Base-by-base conservation (phyloP, 768 basidiomycete species). In the Termitomyces bulborhizus region DNA sequence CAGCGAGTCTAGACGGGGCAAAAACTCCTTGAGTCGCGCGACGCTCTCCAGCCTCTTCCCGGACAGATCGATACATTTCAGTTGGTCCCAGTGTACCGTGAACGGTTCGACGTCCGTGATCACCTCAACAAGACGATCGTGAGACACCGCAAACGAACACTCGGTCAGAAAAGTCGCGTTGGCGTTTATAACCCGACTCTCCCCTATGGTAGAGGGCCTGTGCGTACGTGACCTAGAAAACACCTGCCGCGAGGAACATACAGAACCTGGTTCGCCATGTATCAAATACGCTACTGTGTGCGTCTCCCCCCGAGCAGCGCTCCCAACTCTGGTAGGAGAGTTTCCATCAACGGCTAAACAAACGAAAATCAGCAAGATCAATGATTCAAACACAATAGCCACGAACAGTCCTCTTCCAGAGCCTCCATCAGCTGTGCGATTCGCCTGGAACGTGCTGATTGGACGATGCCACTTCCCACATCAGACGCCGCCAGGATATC, bases 81-180 rank as follows among this genome's bases (percentile, higher is more conserved):
- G 71, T 40, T 80, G 76, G 63, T 98, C 95, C 97, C 97, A 99
- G 66, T 91, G 79, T 24, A 95, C 93, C 65, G 94, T 92, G 69
- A 90, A 97, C 18, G 95, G 93, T 65, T 94, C 88, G 12, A 94
- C 84, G 63, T 98, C 94, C 42, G 95, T 98, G 65, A 99, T 92
- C 63, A 91, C 85, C 68, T 90, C 83, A 1, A 98, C 88, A 5
- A 99, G 81, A 44, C 83, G 81, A 66, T 98, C 96, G 63, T 92
- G 91, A n/a, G 93, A 82, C 43, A 98, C 85, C 15, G 83, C 93
- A 66, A 99, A 99, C 41, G 95, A 98, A 66, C 95, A 98, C 66
- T 98, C 95, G 11, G 96, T 98, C 59, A 98, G 75, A 73, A 96
- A 80, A 5, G 80, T 80, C 42, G 67, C 76, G 59, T 79, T 75